Evolutionary conservation across 2,329 filamentous ascomycete species (phyloP).

Genomic region (Nothophoma quercina): DNA sequence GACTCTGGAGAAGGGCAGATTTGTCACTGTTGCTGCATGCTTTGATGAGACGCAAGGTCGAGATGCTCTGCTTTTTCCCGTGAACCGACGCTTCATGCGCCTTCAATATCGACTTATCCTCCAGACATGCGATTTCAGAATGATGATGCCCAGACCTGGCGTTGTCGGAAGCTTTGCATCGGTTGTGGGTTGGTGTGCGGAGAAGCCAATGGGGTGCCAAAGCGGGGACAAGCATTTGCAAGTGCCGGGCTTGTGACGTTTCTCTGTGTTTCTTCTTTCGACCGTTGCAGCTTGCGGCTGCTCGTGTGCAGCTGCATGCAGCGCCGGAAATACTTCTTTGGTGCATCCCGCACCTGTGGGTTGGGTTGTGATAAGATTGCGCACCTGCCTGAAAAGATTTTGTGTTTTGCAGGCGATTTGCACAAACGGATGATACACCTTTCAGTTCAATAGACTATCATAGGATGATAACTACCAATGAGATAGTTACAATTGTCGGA

Average conservation of each 20-base stretch:
- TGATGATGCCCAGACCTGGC: conserved; percentile 14
- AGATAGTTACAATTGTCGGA: no score
- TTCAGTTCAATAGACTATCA: neutral
- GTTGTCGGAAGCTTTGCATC: conserved; percentile 9
- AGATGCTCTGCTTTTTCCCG: neutral
- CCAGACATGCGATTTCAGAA: neutral
- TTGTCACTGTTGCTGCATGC: conserved; percentile 1
- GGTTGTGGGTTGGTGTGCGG: conserved; percentile 2
- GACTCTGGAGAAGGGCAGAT: neutral
- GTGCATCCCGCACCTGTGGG: neutral
- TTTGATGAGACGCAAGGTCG: neutral
- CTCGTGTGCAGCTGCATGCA: conserved; percentile 5
- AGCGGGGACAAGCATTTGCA: conserved; percentile 24
- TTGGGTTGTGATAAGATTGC: neutral
- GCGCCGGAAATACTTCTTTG: neutral
- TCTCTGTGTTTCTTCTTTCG: conserved; percentile 6
- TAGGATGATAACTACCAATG: neutral
- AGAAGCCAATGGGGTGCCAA: conserved; percentile 18
- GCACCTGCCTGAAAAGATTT: neutral
- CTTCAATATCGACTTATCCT: neutral
- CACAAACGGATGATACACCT: neutral
- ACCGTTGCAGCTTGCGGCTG: conserved; percentile 10
- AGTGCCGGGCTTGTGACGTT: conserved; percentile 19
- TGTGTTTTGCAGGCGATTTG: neutral
- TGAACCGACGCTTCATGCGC: neutral